Evolutionary conservation across 2,329 filamentous ascomycete genomes (phyloP), one percentile per base, ranked within the genome.

Genomic region (Canariomyces notabilis): DNA sequence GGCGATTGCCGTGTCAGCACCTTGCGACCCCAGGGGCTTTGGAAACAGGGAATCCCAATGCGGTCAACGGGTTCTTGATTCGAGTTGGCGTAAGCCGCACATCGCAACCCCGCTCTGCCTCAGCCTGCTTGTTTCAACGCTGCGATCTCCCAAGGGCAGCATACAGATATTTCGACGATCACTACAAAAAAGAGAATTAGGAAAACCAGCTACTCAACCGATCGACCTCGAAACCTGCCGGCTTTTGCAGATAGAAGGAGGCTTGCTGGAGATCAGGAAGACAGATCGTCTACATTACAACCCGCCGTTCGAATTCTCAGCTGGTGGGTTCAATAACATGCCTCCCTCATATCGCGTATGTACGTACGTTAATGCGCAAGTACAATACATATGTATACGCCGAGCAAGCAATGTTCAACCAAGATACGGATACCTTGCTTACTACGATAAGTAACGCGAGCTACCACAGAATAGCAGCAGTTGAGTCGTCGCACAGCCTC

Each of bases 81-180:
- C 43, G 37, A 37, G 20, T 44, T 49, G 43, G 50, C 35, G 42
- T 23, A 32, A 46, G 39, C 46, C 42, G 43, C 46, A 34, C 22
- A 44, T 36, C 38, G n/a, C 23, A 16, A 33, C 46, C 37, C 42
- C 42, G 44, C 40, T 31, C 6, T 41, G 23, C 31, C 32, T 37
- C 31, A 26, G 37, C 36, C 44, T 38, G 46, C 49, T 49, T 48
- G 51, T 54, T 54, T 54, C 51, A 49, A 37, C 43, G 29, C 33
- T 38, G n/a, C 34, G 49, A 54, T 51, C 47, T 36, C 15, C 47
- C n/a, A n/a, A 45, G 29, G 34, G 20, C 37, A n/a, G 23, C 15
- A 40, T 40, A 42, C 37, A 42, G 26, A 43, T 33, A 37, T 29
- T 42, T 46, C 29, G 40, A 33, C 42, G 48, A 51, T 51, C 43